Conservation (phyloP, 2,329 filamentous ascomycete genomes). For the Ophiostoma triangulosporum region DNA sequence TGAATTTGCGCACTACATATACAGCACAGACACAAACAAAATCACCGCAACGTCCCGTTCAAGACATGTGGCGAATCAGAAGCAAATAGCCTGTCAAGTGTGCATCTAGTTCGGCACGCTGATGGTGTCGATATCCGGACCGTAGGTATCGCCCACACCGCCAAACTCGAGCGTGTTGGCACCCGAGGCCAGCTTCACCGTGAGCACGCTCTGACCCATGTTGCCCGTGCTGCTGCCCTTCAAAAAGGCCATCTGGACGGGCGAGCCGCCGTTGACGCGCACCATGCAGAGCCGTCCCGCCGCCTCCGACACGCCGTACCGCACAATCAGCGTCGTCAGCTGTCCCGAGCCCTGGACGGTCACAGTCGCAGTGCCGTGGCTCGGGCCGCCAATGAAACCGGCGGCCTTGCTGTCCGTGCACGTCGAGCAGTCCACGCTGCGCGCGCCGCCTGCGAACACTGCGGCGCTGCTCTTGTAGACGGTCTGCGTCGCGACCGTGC, state of each 20-base stretch:
- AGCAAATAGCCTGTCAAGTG: too few species aligned
- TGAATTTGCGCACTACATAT: too few species aligned
- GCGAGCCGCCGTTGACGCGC: constrained; percentile 37
- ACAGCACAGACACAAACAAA: too few species aligned
- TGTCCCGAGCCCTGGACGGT: constrained; percentile 20
- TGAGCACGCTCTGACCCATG: constrained; percentile 32
- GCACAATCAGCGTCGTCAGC: constrained; percentile 38
- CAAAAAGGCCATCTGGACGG: constrained; percentile 39
- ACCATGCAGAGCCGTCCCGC: constrained; percentile 38
- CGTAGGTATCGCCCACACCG: constrained; percentile 26
- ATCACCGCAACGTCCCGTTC: too few species aligned
- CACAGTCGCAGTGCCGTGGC: constrained; percentile 34
- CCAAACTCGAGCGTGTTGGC: constrained; percentile 36
- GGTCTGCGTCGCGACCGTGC: neutral
- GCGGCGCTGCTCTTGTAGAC: constrained; percentile 17
- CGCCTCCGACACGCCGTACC: constrained; percentile 43
- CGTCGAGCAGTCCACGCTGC: constrained; percentile 31
- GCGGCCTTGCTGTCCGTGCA: constrained; percentile 38
- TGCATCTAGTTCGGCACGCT: constrained; percentile 30
- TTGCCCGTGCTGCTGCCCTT: constrained; percentile 31
- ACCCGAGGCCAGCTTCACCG: constrained; percentile 33
- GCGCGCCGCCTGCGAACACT: constrained; percentile 31
- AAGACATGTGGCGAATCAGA: too few species aligned
- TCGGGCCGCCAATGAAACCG: constrained; percentile 40
- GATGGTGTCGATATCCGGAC: constrained; percentile 39